Percentiles rank a stretch among this genome's conserved stretches.
These are phyloP conservation scores for Mycosphaerella sp. DNA, from an alignment of 2,329 filamentous ascomycete species.

Conservation along the genomic window DNA sequence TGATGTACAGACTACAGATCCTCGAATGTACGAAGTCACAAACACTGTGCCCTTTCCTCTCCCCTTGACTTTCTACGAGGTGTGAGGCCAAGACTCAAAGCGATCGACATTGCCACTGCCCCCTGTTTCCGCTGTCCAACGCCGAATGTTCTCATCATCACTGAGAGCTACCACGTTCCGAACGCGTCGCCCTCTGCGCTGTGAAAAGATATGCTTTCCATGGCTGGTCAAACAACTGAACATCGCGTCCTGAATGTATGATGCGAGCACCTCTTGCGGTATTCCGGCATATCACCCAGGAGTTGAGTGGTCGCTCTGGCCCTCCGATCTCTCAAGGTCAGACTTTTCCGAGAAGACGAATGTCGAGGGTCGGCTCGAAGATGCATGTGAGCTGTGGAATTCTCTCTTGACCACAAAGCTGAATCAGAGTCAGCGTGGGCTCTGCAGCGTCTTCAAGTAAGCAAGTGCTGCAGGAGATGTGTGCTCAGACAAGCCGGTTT, in stretches of 20 bases:
- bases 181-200: not conserved
- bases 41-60: too few species aligned
- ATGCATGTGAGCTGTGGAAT: conserved; percentile 5
- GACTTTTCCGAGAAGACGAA: not conserved
- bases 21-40: too few species aligned
- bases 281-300: conserved; percentile 19
- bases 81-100: too few species aligned
- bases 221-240: conserved; percentile 46
- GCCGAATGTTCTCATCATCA: too few species aligned
- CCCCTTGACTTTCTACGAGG: too few species aligned
- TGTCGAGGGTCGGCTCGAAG: conserved; percentile 10
- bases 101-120: too few species aligned
- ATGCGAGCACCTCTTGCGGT: conserved; percentile 15
- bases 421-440: conserved; percentile 5
- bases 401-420: conserved; percentile 3
- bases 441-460: not conserved
- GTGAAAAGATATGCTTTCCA: conserved; percentile 47
- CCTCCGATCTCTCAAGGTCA: conserved; percentile 1
- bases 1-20: too few species aligned
- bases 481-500: conserved; percentile 34
- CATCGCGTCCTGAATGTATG: conserved; percentile 44
- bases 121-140: too few species aligned
- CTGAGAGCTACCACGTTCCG: too few species aligned
- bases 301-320: conserved; percentile 15
- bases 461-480: not conserved